phyloP scores from a whole-genome alignment of 163 green algal genomes.

The Trebouxia gelatinosa region DNA sequence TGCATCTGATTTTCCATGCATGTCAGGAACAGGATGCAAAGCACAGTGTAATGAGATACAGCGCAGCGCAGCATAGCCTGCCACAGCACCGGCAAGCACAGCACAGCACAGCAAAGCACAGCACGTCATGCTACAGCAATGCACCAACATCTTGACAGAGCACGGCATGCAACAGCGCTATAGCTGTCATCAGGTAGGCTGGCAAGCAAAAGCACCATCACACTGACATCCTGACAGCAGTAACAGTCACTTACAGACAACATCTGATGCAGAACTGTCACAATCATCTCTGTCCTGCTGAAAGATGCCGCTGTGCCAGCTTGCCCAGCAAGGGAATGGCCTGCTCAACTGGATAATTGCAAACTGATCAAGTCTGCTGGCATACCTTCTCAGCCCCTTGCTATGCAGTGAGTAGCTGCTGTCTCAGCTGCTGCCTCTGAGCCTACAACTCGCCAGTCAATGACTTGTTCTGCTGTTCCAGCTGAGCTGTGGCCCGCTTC shows the following conservation, averaged over 20 bases:
- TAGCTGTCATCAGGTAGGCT: no score
- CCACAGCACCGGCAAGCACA: neutral
- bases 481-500: neutral
- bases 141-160: neutral
- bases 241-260: no score
- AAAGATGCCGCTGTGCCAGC: no score
- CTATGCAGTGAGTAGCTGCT: slow-evolving; percentile 7
- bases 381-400: slow-evolving; percentile 16
- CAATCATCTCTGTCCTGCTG: no score
- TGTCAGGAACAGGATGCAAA: neutral
- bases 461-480: slow-evolving; percentile 7
- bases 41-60: neutral
- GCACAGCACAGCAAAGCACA: neutral
- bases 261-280: no score
- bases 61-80: neutral
- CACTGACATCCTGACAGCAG: no score
- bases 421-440: slow-evolving; percentile 1
- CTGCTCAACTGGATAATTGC: neutral
- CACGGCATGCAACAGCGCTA: neutral
- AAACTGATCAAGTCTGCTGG: neutral
- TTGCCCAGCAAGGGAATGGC: neutral
- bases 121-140: neutral
- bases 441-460: neutral
- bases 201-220: neutral
- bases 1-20: neutral